phyloP scores from a whole-genome alignment of 1,139 yeast genomes.

The Scheffersomyces quercinus region DNA sequence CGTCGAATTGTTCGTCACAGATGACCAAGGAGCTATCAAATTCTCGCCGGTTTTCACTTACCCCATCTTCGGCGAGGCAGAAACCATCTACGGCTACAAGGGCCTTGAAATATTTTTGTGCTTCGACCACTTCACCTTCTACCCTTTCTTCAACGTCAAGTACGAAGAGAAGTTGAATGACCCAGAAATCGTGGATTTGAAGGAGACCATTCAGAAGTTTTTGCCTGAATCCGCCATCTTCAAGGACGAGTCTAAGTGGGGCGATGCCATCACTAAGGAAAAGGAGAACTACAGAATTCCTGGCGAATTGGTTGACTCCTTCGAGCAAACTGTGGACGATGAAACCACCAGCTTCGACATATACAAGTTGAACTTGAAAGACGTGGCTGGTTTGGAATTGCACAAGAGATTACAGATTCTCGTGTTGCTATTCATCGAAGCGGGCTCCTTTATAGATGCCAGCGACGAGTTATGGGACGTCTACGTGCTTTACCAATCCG shows the following conservation, averaged over 20 bases:
- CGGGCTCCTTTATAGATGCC: conserved; percentile 84
- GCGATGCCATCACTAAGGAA: conserved; percentile 53
- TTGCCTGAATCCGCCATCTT: conserved; percentile 63
- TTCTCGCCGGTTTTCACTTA: conserved; percentile 82
- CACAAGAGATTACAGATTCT: conserved; percentile 76
- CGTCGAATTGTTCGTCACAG: conserved; percentile 36
- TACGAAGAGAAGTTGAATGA: conserved; percentile 54
- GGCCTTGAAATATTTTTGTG: conserved; percentile 55
- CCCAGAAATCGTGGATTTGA: conserved; percentile 52
- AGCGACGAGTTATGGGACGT: conserved; percentile 75
- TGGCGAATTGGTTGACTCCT: conserved; percentile 43
- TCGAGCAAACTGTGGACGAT: conserved; percentile 27
- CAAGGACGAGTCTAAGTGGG: conserved; percentile 70
- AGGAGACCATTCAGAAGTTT: conserved; percentile 51
- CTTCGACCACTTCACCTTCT: conserved; percentile 47
- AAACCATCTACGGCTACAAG: conserved; percentile 82
- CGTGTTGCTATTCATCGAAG: conserved; percentile 85
- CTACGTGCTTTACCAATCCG: conserved; percentile 50
- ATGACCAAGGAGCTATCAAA: conserved; percentile 52
- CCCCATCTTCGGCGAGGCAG: conserved; percentile 91
- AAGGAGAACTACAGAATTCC: conserved; percentile 46
- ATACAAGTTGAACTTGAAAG: conserved; percentile 41
- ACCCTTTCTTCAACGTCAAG: conserved; percentile 55
- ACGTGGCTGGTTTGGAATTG: conserved; percentile 48
- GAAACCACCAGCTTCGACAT: conserved; percentile 15